Base-by-base conservation (phyloP, 805 yeast species). In the Kodamaea jinghongensis region DNA sequence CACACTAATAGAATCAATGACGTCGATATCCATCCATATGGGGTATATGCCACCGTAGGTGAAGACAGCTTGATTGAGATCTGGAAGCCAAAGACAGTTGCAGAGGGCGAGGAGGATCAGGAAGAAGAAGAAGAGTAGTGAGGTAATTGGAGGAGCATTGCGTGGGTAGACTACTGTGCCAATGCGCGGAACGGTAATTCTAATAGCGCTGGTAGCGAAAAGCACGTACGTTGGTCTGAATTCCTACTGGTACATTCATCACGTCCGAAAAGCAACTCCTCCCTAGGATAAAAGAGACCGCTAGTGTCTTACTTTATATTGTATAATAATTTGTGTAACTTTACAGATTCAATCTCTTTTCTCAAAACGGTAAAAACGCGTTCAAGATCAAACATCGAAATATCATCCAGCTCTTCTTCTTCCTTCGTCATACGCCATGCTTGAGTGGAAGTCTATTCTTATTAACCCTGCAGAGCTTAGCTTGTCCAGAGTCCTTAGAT, bases 11-110 rank as follows among this genome's bases (percentile, higher is more conserved):
- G 80, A 38, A 71, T 88, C 32, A 71, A 79, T 41, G 91, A 82
- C 48, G 65, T 83, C 34, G 79, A 74, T 41, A 77, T 90, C 74
- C 82, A 83, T 52, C 86, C 87, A 2, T 69, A 71, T 17, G 74
- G 81, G 61, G 70, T 85, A 1, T 58, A 79, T 25, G 81, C 82
- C 6, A 76, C 85, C 39, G 80, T 80, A 38, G 87, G 86, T 1
- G 93, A 84, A 52, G 96, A 88, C 57, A 77, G 74, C 32, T 69
- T 86, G 44, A 63, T 86, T 26, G 90, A 86, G 55, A 69, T 88
- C 5, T 88, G 93, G 93, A 80, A 75, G 53, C 81, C 85, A 8
- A 75, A 83, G 44, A 65, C 70, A 22, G 57, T 73, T 14, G 65
- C 69, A 13, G 66, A 56, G 11, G 76, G 63, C 34, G 64, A 54